Conservation (phyloP, 208 protist species). For the Acanthamoeba healyi region DNA sequence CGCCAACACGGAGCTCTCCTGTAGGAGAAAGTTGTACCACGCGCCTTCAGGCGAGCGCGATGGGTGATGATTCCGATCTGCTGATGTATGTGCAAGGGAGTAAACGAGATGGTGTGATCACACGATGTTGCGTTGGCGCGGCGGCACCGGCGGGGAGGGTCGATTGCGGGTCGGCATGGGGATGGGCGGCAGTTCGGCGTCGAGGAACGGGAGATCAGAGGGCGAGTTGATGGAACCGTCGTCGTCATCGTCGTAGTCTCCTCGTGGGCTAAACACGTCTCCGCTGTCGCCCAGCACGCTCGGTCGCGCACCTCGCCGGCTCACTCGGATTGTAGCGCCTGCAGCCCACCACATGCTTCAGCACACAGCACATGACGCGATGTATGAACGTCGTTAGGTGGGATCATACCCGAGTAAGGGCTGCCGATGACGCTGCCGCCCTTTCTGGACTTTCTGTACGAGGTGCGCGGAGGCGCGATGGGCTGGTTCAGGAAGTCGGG, state of each 20-base stretch:
- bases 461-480: too few species aligned
- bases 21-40: too few species aligned
- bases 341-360: background rate
- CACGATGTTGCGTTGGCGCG: background rate
- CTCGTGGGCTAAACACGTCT: background rate
- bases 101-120: too few species aligned
- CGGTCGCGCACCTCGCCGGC: background rate
- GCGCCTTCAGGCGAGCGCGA: too few species aligned
- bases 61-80: too few species aligned
- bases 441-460: too few species aligned
- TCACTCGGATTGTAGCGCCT: background rate
- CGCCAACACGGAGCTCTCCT: background rate
- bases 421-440: too few species aligned
- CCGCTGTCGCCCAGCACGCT: background rate
- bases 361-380: too few species aligned
- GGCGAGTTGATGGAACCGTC: background rate
- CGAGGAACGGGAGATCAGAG: slow-evolving; percentile 3
- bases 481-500: too few species aligned
- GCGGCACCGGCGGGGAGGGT: background rate
- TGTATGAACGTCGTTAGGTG: too few species aligned
- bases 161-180: background rate
- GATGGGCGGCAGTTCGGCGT: slow-evolving; percentile 14
- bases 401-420: too few species aligned
- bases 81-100: too few species aligned
- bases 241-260: background rate